phyloP scores from a whole-genome alignment of 176 grass and related monocot species.

The Rhynchospora tenuis region DNA sequence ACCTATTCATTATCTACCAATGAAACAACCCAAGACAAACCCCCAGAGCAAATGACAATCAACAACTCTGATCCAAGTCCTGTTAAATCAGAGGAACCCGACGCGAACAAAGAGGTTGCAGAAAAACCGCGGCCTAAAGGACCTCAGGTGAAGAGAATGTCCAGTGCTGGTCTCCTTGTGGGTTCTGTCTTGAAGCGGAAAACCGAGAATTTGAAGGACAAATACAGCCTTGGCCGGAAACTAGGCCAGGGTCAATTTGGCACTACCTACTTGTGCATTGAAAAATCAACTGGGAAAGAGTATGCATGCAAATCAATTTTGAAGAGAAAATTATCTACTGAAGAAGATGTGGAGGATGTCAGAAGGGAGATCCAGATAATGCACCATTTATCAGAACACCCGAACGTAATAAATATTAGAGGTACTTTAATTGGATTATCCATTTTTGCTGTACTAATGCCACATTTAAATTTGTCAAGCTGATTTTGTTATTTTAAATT shows the following conservation, averaged over 20 bases:
- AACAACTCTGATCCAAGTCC: conserved; percentile 8
- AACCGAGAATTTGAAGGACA: conserved; percentile 77
- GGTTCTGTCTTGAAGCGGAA: conserved; percentile 73
- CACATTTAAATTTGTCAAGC: not conserved
- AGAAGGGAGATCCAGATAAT: conserved; percentile 57
- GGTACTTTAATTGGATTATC: not conserved
- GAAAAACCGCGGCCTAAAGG: conserved; percentile 39
- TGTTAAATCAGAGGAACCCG: conserved; percentile 11
- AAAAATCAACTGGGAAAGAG: conserved; percentile 56
- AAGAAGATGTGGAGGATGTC: conserved; percentile 54
- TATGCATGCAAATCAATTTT: conserved; percentile 51
- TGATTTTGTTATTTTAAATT: not conserved
- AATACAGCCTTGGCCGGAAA: conserved; percentile 73
- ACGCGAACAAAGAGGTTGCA: conserved; percentile 18
- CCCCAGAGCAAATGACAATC: conserved; percentile 59
- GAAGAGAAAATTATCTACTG: conserved; percentile 36
- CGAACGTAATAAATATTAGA: conserved; percentile 37
- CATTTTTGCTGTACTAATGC: not conserved
- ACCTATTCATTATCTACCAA: not conserved
- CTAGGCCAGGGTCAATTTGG: conserved; percentile 95
- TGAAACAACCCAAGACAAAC: conserved; percentile 38
- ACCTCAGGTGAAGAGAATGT: conserved; percentile 59
- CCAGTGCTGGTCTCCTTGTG: conserved; percentile 58
- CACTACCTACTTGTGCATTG: conserved; percentile 84
- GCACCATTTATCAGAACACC: conserved; percentile 39